Evolutionary conservation across 2,329 filamentous ascomycete species (phyloP).

Genomic region (Leptographium wingfieldii): DNA sequence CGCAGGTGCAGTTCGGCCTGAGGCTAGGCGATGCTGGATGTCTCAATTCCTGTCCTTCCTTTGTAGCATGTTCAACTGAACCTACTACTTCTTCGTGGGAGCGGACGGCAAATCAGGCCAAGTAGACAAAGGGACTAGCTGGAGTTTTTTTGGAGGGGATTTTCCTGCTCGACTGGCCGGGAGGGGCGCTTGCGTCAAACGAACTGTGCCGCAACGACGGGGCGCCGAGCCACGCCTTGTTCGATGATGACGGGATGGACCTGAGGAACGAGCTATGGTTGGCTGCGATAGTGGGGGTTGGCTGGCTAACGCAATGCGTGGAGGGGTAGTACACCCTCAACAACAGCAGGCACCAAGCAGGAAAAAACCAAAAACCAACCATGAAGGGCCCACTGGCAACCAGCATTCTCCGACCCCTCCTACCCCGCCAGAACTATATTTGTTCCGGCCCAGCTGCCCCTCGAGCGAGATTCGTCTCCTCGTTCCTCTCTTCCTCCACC

Average conservation of each 20-base stretch:
- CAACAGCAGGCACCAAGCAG: constrained; percentile 5
- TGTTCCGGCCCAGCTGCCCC: constrained; percentile 19
- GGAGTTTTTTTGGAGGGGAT: not conserved
- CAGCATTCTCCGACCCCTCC: constrained; percentile 25
- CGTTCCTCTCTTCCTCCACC: constrained; percentile 14
- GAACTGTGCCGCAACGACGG: not conserved
- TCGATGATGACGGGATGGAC: not conserved
- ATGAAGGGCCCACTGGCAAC: constrained; percentile 12
- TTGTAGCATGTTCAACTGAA: not conserved
- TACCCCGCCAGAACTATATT: constrained; percentile 22
- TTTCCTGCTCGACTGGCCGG: not conserved
- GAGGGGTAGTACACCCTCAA: not conserved
- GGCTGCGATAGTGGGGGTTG: not conserved
- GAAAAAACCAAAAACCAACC: not conserved
- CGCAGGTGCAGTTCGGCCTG: not conserved
- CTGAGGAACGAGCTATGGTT: not conserved
- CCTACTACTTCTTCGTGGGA: no score
- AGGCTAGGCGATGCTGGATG: not conserved
- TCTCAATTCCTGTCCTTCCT: not conserved
- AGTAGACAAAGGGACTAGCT: not conserved
- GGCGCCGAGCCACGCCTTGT: not conserved
- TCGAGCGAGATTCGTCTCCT: constrained; percentile 19
- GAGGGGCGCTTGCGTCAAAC: not conserved
- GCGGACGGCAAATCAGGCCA: not conserved
- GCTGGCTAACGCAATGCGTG: constrained; percentile 1